Percentiles rank a stretch among this genome's conserved stretches.
Evolutionary conservation across 2,329 filamentous ascomycete genomes (phyloP).

Genomic region (Cytospora leucostoma): DNA sequence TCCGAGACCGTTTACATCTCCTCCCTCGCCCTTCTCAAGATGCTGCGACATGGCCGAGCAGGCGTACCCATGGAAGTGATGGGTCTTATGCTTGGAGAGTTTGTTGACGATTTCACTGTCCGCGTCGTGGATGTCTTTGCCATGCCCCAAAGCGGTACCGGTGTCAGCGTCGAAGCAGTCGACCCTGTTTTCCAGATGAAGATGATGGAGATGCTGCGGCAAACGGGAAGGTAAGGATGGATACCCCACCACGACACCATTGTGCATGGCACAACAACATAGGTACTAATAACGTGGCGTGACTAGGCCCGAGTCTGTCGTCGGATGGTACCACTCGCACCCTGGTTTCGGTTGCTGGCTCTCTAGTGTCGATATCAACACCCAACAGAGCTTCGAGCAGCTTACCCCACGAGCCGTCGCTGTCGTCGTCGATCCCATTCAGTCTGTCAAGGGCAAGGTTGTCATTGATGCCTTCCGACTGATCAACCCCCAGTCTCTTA

Average conservation of each 20-base stretch:
- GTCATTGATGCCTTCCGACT: slow-evolving; percentile 98
- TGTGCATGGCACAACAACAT: background rate
- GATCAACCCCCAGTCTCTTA: slow-evolving; percentile 95
- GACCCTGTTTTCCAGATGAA: slow-evolving; percentile 99
- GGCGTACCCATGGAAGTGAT: slow-evolving; percentile 99
- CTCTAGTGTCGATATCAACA: slow-evolving; percentile 98
- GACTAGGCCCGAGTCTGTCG: slow-evolving; percentile 85
- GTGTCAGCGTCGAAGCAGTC: slow-evolving; percentile 96
- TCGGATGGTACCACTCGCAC: slow-evolving; percentile 99
- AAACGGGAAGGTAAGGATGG: slow-evolving; percentile 80
- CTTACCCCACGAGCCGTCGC: slow-evolving; percentile 94
- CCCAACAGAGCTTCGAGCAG: slow-evolving; percentile 99
- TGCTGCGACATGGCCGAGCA: slow-evolving; percentile 95
- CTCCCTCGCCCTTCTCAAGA: slow-evolving; percentile 94
- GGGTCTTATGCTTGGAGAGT: slow-evolving; percentile 98
- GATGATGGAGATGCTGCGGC: slow-evolving; percentile 99
- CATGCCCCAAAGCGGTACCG: slow-evolving; percentile 98
- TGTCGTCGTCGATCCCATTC: slow-evolving; percentile 97
- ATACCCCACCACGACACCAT: background rate
- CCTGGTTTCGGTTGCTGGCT: slow-evolving; percentile 99
- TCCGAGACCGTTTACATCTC: slow-evolving; percentile 99
- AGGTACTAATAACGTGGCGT: background rate
- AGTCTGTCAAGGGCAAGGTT: slow-evolving; percentile 99
- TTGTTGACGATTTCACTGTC: slow-evolving; percentile 98
- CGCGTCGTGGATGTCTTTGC: slow-evolving; percentile 98